Evolutionary conservation across 2,329 filamentous ascomycete genomes (phyloP), one percentile per base, ranked within the genome.

Genomic region (Trichoderma gracile): DNA sequence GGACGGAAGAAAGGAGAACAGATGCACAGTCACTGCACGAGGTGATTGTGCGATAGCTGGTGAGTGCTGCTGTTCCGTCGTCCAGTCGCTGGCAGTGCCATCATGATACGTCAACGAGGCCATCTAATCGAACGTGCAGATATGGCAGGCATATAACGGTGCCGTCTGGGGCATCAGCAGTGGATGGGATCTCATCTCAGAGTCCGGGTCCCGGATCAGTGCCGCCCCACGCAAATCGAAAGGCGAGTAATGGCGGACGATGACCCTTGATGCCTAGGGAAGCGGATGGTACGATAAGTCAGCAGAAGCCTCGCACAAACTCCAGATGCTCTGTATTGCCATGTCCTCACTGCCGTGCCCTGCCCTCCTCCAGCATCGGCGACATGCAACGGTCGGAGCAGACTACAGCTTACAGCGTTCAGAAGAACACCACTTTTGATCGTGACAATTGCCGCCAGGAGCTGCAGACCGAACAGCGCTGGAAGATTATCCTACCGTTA

Each of bases 141-240:
- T 30, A 14, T 1, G 15, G 9, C 33, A 15, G 12, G 15, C 30
- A 50, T 5, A 15, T 17, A 6, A 21, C 15, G 19, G n/a, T 6
- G 6, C 21, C 8, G 0, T 21, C 42, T 50, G 14, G 15, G 21
- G 8, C 42, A 17, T 17, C 12, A 17, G 33, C 17, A 23, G 10
- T 49, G 9, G 19, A 27, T n/a, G 25, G 15, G 45, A 19, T 50
- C 30, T 21, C 33, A 50, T 50, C 21, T 27, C 45, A 27, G 30
- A 45, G 30, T 15, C 43, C 33, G 15, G 5, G 45, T 40, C 40
- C 30, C 27, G n/a, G 45, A 33, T 50, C n/a, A n/a, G 5, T 45
- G 17, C 40, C 30, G 45, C 56, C 56, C 45, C 45, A 58, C 45
- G 56, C 56, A 23, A 23, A 50, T 27, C 30, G 50, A 50, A 23